Base-by-base conservation (phyloP, 2,329 filamentous ascomycete species). In the Fusarium foetens region DNA sequence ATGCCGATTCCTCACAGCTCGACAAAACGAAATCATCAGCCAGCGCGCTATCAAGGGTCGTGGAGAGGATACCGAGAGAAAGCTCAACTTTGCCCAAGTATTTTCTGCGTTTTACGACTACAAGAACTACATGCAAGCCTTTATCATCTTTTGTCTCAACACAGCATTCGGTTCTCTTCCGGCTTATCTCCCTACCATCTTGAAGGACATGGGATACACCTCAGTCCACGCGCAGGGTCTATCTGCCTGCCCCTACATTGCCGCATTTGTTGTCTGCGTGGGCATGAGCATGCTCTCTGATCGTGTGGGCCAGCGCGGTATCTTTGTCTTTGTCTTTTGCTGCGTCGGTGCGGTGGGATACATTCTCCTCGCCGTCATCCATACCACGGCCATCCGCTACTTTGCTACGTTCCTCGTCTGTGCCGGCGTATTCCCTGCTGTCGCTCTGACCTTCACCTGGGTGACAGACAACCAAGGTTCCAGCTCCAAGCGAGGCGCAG, bases 371-470 rank as follows among this genome's bases (percentile, higher is more conserved):
- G 9, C 51, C 4, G 5, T 42, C 14, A 25, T 54, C 3, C 51
- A 13, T 4, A 90, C 90, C 0, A 87, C 88, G 4, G 90, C 92
- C 70, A 80, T 83, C 33, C 83, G 85, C 21, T 88, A 88, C 64
- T 79, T 83, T 0, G 84, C 83, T 6, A 83, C 86, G 3, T 88
- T 84, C 65, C 73, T 88, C 76, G 82, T 81, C 16, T 81, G 83
- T 1, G 81, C 81, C 1, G 83, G 83, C 31, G 81, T 84, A 78
- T 94, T 93, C 76, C 89, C 91, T 0, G 86, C 86, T 21, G 92
- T 93, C 69, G 87, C 88, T 3, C 90, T 93, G 73, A 90, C 92
- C 27, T 83, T 94, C 21, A 90, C 91, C 0, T 94, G 92, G 92
- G 87, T 90, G 21, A 80, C 91, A 38, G 90, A 93, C 78, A 93